A percentile compares a stretch with the other conserved stretches of the same genome.
These are phyloP conservation scores for Litchi chinensis DNA, from an alignment of 345 rosid species.

Conservation along the genomic window DNA sequence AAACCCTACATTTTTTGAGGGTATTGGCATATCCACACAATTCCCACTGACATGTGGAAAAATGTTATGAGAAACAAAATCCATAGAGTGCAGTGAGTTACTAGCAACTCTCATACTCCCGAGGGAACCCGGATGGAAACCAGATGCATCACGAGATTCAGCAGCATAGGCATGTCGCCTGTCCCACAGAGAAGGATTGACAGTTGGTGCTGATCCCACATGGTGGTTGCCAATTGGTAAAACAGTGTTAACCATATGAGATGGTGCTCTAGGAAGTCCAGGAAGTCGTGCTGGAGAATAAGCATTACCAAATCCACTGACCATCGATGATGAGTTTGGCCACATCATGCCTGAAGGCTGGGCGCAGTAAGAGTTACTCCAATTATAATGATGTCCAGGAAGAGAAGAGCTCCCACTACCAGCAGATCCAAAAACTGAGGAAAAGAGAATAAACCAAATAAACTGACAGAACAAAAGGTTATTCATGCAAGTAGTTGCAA, in stretches of 20 bases:
- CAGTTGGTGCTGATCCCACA: conserved; percentile 62
- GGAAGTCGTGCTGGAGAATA: conserved; percentile 35
- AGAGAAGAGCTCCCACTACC: conserved; percentile 40
- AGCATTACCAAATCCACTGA: conserved; percentile 43
- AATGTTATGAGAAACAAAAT: conserved; percentile 37
- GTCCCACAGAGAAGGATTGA: conserved; percentile 56
- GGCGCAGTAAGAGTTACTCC: conserved; percentile 47
- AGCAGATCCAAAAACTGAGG: conserved; percentile 49
- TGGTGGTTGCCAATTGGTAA: conserved; percentile 41
- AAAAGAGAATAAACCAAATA: conserved; percentile 16
- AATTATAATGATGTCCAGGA: conserved; percentile 43
- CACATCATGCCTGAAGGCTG: conserved; percentile 55
- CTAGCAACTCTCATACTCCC: conserved; percentile 52
- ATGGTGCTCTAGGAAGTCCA: conserved; percentile 49
- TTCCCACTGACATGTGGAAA: conserved; percentile 43
- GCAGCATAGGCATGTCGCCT: conserved; percentile 46
- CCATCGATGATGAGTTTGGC: conserved; percentile 57
- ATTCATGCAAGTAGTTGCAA: background rate
- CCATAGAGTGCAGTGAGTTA: conserved; percentile 43
- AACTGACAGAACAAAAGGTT: conserved; percentile 4
- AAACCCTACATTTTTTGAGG: conserved; percentile 39
- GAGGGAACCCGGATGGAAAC: conserved; percentile 55
- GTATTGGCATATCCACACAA: conserved; percentile 38
- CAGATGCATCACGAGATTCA: conserved; percentile 50
- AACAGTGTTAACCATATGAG: conserved; percentile 39